These are phyloP conservation scores for Pharnaceum exiguum DNA, from an alignment of 148 eudicot genomes.

Conservation along the genomic window DNA sequence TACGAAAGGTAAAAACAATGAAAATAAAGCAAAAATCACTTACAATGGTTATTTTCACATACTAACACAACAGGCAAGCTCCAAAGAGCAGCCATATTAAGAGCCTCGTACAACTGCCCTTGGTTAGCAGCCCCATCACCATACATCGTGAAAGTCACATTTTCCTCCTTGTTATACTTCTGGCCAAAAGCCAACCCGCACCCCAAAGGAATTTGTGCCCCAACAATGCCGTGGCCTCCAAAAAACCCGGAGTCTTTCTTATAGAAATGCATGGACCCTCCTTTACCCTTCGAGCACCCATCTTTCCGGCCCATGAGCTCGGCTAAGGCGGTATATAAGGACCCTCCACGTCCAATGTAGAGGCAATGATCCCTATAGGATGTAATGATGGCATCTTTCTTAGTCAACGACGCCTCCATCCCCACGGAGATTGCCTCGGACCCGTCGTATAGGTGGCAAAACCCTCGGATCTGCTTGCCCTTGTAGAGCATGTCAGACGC, in stretches of 20 bases:
- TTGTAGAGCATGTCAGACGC: too few relatives aligned
- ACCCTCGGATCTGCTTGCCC: too few relatives aligned
- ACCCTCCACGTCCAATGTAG: constrained; percentile 83
- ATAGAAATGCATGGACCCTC: constrained; percentile 99
- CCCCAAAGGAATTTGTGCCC: constrained; percentile 94
- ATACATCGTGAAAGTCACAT: constrained; percentile 79
- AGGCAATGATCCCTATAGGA: constrained; percentile 93
- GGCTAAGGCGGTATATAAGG: constrained; percentile 84
- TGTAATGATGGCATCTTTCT: constrained; percentile 71
- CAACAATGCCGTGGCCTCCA: constrained; percentile 94
- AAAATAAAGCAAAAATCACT: not conserved
- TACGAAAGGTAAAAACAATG: too few relatives aligned
- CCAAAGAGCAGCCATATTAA: constrained; percentile 99
- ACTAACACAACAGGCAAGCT: constrained; percentile 91
- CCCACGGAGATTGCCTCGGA: constrained; percentile 97
- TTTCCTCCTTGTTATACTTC: constrained; percentile 81
- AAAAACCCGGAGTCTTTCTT: constrained; percentile 86
- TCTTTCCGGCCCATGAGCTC: constrained; percentile 94
- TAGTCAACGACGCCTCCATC: constrained; percentile 75
- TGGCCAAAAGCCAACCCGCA: constrained; percentile 87
- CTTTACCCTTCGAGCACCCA: constrained; percentile 95
- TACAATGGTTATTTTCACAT: constrained; percentile 69
- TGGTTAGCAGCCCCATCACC: constrained; percentile 95
- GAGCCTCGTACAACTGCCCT: constrained; percentile 94
- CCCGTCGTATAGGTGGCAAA: constrained; percentile 89